Evolutionary conservation across 495 filamentous ascomycete species (phyloP).

Genomic region (Antarctomyces pellizariae): DNA sequence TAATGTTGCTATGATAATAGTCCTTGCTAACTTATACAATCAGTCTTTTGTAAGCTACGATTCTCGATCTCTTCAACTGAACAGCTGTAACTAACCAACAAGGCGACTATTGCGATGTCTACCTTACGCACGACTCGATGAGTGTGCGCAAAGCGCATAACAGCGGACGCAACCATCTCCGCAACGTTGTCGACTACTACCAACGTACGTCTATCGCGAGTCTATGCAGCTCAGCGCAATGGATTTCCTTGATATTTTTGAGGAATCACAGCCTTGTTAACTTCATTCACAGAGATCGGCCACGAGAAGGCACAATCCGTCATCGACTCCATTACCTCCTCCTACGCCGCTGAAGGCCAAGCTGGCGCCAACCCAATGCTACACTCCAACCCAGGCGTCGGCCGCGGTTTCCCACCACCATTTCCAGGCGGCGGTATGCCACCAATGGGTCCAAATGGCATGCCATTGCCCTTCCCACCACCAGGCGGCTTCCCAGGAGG

Average conservation of each 20-base stretch:
- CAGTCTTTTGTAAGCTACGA: constrained; percentile 45
- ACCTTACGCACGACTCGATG: constrained; percentile 99
- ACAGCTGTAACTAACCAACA: constrained; percentile 8
- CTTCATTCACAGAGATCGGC: constrained; percentile 49
- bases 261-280: constrained; percentile 1
- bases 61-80: constrained; percentile 6
- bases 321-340: constrained; percentile 89
- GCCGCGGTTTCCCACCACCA: constrained; percentile 26
- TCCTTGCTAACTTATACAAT: constrained; percentile 24
- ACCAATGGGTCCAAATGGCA: constrained; percentile 18
- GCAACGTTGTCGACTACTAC: constrained; percentile 97
- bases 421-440: constrained; percentile 20
- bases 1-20: constrained; percentile 1
- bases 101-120: constrained; percentile 99
- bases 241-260: constrained; percentile 2
- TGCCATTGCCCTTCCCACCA: constrained; percentile 18
- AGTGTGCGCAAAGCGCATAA: constrained; percentile 98
- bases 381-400: constrained; percentile 33
- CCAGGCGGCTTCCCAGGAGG: constrained; percentile 36
- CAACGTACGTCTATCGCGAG: constrained; percentile 40
- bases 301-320: constrained; percentile 97
- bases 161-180: constrained; percentile 80
- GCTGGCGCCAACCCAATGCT: constrained; percentile 64
- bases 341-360: constrained; percentile 85
- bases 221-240: neutral